These are phyloP conservation scores for Paraconiothyrium sp. DNA, from an alignment of 2,329 filamentous ascomycete species.

Conservation along the genomic window DNA sequence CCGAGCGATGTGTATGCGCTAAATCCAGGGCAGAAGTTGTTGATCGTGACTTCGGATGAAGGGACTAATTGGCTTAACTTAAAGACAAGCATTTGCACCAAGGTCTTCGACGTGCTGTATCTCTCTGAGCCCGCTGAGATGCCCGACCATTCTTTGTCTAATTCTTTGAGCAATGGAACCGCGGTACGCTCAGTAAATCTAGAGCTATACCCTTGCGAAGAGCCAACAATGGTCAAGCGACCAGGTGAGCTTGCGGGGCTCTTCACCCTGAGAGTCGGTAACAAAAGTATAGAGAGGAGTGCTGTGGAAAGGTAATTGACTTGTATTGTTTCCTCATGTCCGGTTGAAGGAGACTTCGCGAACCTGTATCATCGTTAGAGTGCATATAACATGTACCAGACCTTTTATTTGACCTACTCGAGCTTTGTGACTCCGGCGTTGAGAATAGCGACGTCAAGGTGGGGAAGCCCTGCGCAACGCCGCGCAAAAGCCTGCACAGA, in stretches of 20 bases:
- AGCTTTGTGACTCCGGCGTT: slow-evolving; percentile 40
- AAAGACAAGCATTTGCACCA: slow-evolving; percentile 20
- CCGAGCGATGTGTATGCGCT: slow-evolving; percentile 54
- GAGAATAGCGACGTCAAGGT: slow-evolving; percentile 33
- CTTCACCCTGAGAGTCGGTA: slow-evolving; percentile 30
- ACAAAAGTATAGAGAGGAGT: slow-evolving; percentile 59
- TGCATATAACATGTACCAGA: too few relatives aligned
- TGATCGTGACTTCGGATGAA: slow-evolving; percentile 45
- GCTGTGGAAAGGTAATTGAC: slow-evolving; percentile 65
- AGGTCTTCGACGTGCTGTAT: slow-evolving; percentile 20
- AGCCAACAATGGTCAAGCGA: slow-evolving; percentile 21
- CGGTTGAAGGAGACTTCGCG: slow-evolving; percentile 24
- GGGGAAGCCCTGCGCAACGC: slow-evolving; percentile 14
- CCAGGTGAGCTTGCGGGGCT: slow-evolving; percentile 13
- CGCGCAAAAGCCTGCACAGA: slow-evolving; percentile 24
- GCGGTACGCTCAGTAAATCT: slow-evolving; percentile 19
- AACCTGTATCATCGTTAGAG: not conserved
- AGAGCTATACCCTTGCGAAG: slow-evolving; percentile 12
- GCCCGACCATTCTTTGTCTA: slow-evolving; percentile 18
- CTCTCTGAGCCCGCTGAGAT: not conserved
- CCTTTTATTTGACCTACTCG: slow-evolving; percentile 18
- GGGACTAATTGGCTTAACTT: slow-evolving; percentile 21
- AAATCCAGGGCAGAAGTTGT: slow-evolving; percentile 57
- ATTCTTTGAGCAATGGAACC: slow-evolving; percentile 21
- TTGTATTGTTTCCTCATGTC: slow-evolving; percentile 43